Evolutionary conservation across 345 rosid genomes (phyloP), one percentile per base, ranked within the genome.

Genomic region (Firmiana major): DNA sequence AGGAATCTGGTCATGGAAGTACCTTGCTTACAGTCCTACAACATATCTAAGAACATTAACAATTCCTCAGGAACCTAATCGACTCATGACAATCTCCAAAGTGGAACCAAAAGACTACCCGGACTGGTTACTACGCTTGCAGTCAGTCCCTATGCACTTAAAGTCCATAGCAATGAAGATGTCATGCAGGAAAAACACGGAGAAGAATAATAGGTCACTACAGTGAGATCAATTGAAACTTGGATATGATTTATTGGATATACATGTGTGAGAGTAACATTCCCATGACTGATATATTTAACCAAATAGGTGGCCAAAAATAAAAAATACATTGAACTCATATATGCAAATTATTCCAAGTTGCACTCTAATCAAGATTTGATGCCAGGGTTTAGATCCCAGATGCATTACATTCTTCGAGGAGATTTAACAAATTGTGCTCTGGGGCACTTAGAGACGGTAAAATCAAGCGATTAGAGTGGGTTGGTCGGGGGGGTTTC

Each of bases 391-490:
- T 63, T 46, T 49, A 63, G 78, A 49, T 75, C 60, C 70, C 60
- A 28, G 71, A 75, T 28, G 78, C 71, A 31, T 36, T 49, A 45
- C 94, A 94, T 77, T 94, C 98, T 80, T 94, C 94, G 0, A 94
- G 92, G 38, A 94, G 88, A 73, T 94, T 86, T 54, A 68, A 15
- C 24, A 68, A 46, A 45, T 68, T 46, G 24, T 68, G 73, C 15
- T 68, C 73, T 46, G 55, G 98, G 9, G 98, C 98, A 79, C 98
- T 93, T 2, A 90, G 78, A 16, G 98, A 94, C 51, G 98, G 98
- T 78, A 90, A 85, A 73, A 94, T 94, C 34, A 77, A 54, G 64
- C 94, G 90, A 73, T 83, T 90, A 12, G 85, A 53, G 17, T 48
- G 53, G 34, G 77, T 75, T 1, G 86, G 84, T 24, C 87, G 86